These are phyloP conservation scores for Thraustotheca clavata DNA, from an alignment of 352 stramenopile species.

Conservation along the genomic window DNA sequence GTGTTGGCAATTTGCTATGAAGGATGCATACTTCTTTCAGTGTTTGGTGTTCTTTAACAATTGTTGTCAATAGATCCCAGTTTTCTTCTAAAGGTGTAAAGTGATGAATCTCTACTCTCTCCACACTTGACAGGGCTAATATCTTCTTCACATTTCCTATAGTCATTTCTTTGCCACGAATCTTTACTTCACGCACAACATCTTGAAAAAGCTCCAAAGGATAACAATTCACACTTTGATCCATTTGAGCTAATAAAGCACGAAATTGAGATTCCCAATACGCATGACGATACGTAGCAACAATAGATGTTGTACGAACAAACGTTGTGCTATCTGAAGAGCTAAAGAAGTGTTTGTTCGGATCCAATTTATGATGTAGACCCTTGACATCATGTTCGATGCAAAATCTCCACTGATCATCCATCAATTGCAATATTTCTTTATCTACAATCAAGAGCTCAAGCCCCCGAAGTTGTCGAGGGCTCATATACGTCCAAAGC, in stretches of 20 bases:
- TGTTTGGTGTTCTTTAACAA: not conserved
- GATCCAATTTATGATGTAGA: not conserved
- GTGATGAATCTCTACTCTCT: conserved; percentile 16
- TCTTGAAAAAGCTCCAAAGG: not conserved
- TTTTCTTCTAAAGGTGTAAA: not conserved
- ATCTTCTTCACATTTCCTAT: not conserved
- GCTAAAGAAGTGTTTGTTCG: not conserved
- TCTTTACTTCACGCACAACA: conserved; percentile 12
- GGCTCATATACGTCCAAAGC: conserved; percentile 6
- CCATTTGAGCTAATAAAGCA: not conserved
- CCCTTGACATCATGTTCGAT: not conserved
- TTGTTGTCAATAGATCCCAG: not conserved
- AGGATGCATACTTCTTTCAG: conserved; percentile 10
- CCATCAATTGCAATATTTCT: not conserved
- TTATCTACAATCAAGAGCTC: conserved; percentile 2
- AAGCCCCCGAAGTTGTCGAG: not conserved
- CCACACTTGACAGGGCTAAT: not conserved
- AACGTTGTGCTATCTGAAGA: not conserved
- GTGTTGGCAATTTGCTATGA: conserved; percentile 7
- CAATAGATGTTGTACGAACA: not conserved
- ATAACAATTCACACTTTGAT: not conserved
- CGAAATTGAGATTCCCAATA: conserved; percentile 19
- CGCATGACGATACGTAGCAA: not conserved
- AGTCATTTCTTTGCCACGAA: conserved; percentile 16
- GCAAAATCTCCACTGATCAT: conserved; percentile 2